These are phyloP conservation scores for Aspergillus aculeatus DNA, from an alignment of 2,329 filamentous ascomycete species.

Conservation along the genomic window DNA sequence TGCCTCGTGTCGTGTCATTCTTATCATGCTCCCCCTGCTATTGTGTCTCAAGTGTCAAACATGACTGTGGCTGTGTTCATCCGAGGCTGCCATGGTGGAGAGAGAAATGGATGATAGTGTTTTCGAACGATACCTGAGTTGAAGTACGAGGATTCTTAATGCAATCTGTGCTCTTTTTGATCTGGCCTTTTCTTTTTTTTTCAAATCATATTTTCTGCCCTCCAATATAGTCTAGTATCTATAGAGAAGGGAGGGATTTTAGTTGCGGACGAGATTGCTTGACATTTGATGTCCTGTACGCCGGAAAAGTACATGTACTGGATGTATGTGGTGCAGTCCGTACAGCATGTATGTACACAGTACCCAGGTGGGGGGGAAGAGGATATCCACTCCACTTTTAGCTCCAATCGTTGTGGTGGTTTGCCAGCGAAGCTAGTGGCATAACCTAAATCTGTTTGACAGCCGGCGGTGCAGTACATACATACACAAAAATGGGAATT, in stretches of 20 bases:
- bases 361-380: background rate
- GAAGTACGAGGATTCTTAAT: background rate
- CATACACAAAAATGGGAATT: no score
- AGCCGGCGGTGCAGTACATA: background rate
- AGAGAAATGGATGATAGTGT: background rate
- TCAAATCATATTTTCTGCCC: no score
- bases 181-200: no score
- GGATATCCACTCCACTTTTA: background rate
- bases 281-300: no score
- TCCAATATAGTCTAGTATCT: no score
- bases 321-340: no score
- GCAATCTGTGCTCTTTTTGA: no score
- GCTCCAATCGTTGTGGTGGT: background rate
- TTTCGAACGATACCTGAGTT: background rate
- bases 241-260: no score
- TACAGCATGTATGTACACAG: background rate
- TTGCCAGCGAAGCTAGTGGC: background rate
- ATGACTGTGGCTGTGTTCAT: background rate
- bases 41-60: background rate
- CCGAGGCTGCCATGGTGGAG: background rate
- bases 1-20: background rate
- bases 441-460: background rate
- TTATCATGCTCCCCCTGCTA: background rate
- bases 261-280: no score
- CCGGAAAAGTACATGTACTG: no score